These are phyloP conservation scores for Candida germanica DNA, from an alignment of 805 yeast genomes.

Conservation along the genomic window DNA sequence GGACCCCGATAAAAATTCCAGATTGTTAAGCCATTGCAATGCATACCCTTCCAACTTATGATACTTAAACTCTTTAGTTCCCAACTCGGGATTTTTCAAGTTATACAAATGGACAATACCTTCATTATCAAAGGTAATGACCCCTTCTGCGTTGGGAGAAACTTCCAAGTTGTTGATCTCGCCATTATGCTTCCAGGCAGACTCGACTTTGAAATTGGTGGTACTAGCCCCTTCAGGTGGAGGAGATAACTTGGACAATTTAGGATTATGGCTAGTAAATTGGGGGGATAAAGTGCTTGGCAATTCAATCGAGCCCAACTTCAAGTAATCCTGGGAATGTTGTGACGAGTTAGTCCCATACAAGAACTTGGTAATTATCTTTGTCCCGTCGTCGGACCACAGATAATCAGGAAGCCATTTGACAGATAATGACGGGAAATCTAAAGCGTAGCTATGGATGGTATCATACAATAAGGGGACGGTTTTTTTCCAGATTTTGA, in stretches of 20 bases:
- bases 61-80: conserved; percentile 37
- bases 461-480: conserved; percentile 76
- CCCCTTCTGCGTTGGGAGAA: conserved; percentile 45
- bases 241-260: conserved; percentile 19
- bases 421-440: conserved; percentile 70
- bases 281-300: conserved; percentile 50
- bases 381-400: conserved; percentile 26
- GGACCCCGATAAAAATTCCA: conserved; percentile 56
- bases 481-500: conserved; percentile 77
- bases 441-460: conserved; percentile 62
- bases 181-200: conserved; percentile 60
- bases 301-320: conserved; percentile 41
- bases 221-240: conserved; percentile 17
- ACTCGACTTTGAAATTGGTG: conserved; percentile 37
- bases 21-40: conserved; percentile 60
- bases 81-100: conserved; percentile 16
- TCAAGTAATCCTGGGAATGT: conserved; percentile 41
- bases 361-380: conserved; percentile 37
- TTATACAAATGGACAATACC: conserved; percentile 51
- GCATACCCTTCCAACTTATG: conserved; percentile 71
- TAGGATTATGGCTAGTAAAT: conserved; percentile 23
- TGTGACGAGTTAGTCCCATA: conserved; percentile 48
- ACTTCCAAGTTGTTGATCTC: conserved; percentile 63
- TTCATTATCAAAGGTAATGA: conserved; percentile 53
- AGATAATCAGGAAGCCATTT: conserved; percentile 59